Evolutionary conservation across 768 basidiomycete species (phyloP), one percentile per base, ranked within the genome.

Genomic region (Rhodotorula taiwanensis): DNA sequence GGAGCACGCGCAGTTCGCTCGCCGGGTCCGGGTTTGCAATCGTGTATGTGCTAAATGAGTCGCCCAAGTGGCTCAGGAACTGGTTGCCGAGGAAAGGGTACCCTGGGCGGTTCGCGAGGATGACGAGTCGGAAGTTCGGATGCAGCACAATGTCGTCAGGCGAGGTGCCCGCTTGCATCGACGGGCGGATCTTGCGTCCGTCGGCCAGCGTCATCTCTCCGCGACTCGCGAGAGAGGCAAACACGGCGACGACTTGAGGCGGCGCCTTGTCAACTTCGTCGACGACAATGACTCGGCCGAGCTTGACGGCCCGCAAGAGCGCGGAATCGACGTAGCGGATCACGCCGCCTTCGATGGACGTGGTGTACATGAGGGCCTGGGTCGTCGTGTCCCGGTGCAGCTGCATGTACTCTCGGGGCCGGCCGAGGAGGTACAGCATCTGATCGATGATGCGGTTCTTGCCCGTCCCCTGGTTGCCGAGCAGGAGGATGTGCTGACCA

Each of bases 261-360:
- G 58, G 33, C 10, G 66, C 66, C 51, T 68, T 68, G 66, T 68
- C 66, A 4, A 52, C 54, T 42, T 68, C 66, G 55, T 68, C 66
- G 33, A 68, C 48, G 14, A 68, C 39, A 25, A 68, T 39, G 18
- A 60, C 50, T 4, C 66, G 61, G 8, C 66, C 66, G 51, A 41
- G 44, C 31, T 33, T 51, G 44, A 68, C 41, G 5, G 66, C 66
- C 16, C 54, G 49, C 6, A 68, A 25, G 18, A 68, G 54, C 15
- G 66, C 61, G 11, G 53, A 52, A 27, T 63, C 61, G 23, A 41
- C 27, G 20, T 55, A 50, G 2, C 25, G 27, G 10, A 68, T 52
- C 23, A 30, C 23, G 21, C 66, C 62, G 9, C 48, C 47, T 7
- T 63, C 62, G 45, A 68, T 55, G 4, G 44, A 4, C 16, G 59